Base-by-base conservation (phyloP, 441 rosid genomes). In the Arabidopsis hybrid region DNA sequence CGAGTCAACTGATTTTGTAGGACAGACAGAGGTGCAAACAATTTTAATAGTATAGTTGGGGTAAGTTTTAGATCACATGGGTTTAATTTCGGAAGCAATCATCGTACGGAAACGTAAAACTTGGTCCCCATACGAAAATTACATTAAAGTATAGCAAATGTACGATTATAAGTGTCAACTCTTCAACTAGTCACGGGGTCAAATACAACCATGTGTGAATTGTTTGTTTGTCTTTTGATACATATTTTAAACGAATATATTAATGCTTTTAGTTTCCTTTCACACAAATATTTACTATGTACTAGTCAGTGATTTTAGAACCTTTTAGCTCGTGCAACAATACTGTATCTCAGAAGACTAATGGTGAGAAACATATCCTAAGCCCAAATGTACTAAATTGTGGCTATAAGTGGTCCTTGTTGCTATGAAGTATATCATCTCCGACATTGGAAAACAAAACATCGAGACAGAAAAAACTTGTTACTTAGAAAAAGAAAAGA, bases 161-260 rank as follows among this genome's bases (percentile, higher is more conserved):
- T 42, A 67, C 72, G 51, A 14, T 67, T 67, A 55, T n/a, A 53
- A 55, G 8, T 68, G 63, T 31, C 72, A 43, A 56, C 34, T 17
- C 62, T 21, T 21, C 26, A 21, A 56, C 62, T 68, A 56, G 43
- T 68, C 72, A 68, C 72, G 53, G 53, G 43, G 64, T 57, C 34
- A 68, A 42, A 4, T 11, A 3, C 10, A 67, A 21, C 14, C 38
- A 53, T 67, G 18, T 21, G 35, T 49, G 16, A 21, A 21, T 21
- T 21, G 26, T 21, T 47, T 49, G 34, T 34, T 64, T 31, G 11
- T 17, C 21, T 8, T 18, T 39, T 12, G 12, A 14, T 45, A 31
- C 32, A 17, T 49, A 34, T 65, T 63, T 49, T 8, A 49, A 65
- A 17, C 45, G 12, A 34, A 47, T 45, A 46, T 63, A 45, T 18